Evolutionary conservation across 148 eudicot genomes (phyloP).

Genomic region (Rhododendron mucronatum): DNA sequence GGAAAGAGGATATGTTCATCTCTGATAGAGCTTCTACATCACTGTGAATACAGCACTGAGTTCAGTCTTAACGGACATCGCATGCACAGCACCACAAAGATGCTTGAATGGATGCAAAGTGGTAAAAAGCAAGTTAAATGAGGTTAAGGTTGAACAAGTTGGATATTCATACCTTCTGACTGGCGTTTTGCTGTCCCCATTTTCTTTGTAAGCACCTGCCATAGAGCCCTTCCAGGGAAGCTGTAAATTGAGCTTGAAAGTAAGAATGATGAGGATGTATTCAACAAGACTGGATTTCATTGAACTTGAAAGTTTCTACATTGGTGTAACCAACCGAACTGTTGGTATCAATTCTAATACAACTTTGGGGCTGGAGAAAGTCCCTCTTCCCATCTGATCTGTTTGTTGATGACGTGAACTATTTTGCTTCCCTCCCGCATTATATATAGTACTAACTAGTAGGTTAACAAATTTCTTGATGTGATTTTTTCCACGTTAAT

Average conservation of each 20-base stretch:
- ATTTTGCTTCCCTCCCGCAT: neutral
- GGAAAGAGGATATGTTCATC: neutral
- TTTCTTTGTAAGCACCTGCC: constrained; percentile 10
- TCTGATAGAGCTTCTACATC: neutral
- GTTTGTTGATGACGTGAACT: neutral
- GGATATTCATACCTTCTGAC: constrained; percentile 31
- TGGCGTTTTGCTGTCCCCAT: constrained; percentile 28
- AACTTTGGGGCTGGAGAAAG: neutral
- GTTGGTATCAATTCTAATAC: neutral
- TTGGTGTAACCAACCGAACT: neutral
- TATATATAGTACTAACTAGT: neutral
- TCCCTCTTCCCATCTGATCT: neutral
- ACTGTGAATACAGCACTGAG: neutral
- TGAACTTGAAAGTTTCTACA: neutral
- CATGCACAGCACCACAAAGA: neutral
- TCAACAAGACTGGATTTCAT: neutral
- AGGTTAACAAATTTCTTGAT: neutral
- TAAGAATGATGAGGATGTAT: neutral
- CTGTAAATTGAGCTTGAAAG: neutral
- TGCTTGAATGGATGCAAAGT: neutral
- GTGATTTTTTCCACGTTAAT: too few relatives aligned
- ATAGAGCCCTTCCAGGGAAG: neutral
- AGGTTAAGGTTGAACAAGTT: neutral
- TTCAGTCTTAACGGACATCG: neutral
- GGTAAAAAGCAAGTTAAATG: neutral